A percentile compares a stretch with the other conserved stretches of the same genome.
Evolutionary conservation across 768 basidiomycete genomes (phyloP).

Genomic region (Agaricus subrufescens): DNA sequence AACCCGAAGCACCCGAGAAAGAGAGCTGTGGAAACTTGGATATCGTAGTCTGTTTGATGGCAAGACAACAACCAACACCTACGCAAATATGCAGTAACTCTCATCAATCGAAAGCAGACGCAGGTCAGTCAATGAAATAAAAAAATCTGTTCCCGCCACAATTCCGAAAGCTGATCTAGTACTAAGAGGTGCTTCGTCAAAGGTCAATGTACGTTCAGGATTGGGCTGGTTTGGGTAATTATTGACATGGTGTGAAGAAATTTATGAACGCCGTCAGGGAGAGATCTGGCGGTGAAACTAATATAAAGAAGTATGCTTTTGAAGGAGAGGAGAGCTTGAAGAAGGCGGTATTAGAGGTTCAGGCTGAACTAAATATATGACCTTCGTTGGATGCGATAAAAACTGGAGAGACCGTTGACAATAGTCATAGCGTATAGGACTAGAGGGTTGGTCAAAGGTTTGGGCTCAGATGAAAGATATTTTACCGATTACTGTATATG

Average conservation of each 20-base stretch:
- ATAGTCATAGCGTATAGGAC: neutral
- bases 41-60: constrained; percentile 47
- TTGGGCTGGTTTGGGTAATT: constrained; percentile 43
- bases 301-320: constrained; percentile 32
- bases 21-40: constrained; percentile 66
- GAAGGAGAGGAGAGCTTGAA: constrained; percentile 32
- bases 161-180: too few species aligned
- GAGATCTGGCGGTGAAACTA: constrained; percentile 42
- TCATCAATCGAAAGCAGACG: neutral
- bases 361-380: constrained; percentile 23
- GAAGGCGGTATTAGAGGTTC: constrained; percentile 31
- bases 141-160: too few species aligned
- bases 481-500: too few species aligned
- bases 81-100: neutral
- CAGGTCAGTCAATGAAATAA: neutral
- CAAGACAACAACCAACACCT: constrained; percentile 17
- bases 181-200: neutral
- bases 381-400: neutral
- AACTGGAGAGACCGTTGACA: neutral
- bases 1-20: constrained; percentile 64
- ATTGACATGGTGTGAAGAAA: constrained; percentile 41
- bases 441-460: too few species aligned
- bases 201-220: constrained; percentile 38
- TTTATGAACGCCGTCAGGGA: constrained; percentile 49
- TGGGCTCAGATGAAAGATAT: too few species aligned